Conservation (phyloP, 208 protist species). For the Hexamita inflata region DNA sequence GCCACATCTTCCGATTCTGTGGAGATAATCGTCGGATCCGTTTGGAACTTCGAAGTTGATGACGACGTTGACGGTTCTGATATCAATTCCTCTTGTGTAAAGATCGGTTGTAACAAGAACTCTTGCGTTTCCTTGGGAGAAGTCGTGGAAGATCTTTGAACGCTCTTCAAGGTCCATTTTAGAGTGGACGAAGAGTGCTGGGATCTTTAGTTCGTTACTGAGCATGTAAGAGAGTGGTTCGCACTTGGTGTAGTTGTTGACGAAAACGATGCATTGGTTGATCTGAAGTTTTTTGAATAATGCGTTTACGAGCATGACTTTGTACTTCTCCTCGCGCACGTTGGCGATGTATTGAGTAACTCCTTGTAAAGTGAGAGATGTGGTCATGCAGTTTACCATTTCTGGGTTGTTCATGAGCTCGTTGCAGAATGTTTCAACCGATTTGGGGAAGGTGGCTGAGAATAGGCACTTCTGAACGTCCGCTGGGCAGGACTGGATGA, state of each 20-base stretch:
- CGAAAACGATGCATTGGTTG: slow-evolving; percentile 99
- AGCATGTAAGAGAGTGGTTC: slow-evolving; percentile 95
- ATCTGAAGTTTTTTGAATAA: slow-evolving; percentile 94
- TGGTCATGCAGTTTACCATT: slow-evolving; percentile 91
- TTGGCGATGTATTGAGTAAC: slow-evolving; percentile 97
- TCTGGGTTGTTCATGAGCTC: slow-evolving; percentile 72
- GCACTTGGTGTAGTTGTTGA: slow-evolving; percentile 84
- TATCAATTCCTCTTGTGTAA: slow-evolving; percentile 96
- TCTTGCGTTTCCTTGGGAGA: slow-evolving; percentile 80
- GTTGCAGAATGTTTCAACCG: slow-evolving; percentile 76
- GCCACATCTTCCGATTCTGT: slow-evolving; percentile 77
- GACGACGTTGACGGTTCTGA: slow-evolving; percentile 95
- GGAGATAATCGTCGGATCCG: slow-evolving; percentile 82
- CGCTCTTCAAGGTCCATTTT: slow-evolving; percentile 89
- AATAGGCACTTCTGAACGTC: slow-evolving; percentile 83
- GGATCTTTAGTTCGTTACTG: slow-evolving; percentile 94
- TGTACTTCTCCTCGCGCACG: slow-evolving; percentile 84
- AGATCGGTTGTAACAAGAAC: slow-evolving; percentile 96
- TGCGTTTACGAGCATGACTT: slow-evolving; percentile 95
- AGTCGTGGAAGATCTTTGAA: slow-evolving; percentile 95
- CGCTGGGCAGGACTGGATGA: slow-evolving; percentile 66
- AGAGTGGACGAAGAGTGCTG: slow-evolving; percentile 95
- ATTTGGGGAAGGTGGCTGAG: slow-evolving; percentile 90
- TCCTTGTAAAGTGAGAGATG: slow-evolving; percentile 83
- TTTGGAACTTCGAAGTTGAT: slow-evolving; percentile 99